Conservation (phyloP, 2,329 filamentous ascomycete species). For the Dothidotthia symphoricarpi region DNA sequence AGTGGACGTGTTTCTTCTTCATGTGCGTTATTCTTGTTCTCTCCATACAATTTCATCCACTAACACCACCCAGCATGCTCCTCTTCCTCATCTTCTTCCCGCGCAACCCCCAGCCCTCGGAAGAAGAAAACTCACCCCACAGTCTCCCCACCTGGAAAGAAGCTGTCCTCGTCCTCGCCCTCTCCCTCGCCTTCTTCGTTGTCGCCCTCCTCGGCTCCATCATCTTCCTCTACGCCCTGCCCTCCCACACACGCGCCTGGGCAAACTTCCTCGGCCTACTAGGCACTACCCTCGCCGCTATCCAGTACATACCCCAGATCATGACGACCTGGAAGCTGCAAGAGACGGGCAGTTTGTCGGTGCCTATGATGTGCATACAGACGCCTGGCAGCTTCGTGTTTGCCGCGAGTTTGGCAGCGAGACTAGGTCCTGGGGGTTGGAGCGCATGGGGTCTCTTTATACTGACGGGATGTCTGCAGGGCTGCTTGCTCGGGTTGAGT, state of each 20-base stretch:
- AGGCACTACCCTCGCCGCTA: slow-evolving; percentile 71
- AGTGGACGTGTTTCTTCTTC: slow-evolving; percentile 87
- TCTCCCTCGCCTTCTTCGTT: slow-evolving; percentile 76
- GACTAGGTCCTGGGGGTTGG: slow-evolving; percentile 82
- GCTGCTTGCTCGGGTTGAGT: slow-evolving; percentile 74
- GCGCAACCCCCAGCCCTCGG: slow-evolving; percentile 34
- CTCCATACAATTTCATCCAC: not conserved
- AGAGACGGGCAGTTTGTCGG: slow-evolving; percentile 85
- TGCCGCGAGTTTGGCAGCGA: slow-evolving; percentile 75
- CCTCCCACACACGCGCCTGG: slow-evolving; percentile 68
- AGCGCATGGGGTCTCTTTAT: slow-evolving; percentile 93
- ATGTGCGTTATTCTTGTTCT: slow-evolving; percentile 61
- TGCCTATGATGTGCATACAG: slow-evolving; percentile 98
- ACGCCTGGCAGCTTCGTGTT: slow-evolving; percentile 91
- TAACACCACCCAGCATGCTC: slow-evolving; percentile 62
- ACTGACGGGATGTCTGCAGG: slow-evolving; percentile 82
- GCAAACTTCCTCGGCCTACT: slow-evolving; percentile 82
- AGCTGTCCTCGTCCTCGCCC: slow-evolving; percentile 69
- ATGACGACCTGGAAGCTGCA: slow-evolving; percentile 84
- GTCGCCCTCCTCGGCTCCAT: slow-evolving; percentile 63
- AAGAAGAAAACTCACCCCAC: slow-evolving; percentile 18
- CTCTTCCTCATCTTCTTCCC: slow-evolving; percentile 93
- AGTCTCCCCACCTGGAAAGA: slow-evolving; percentile 65
- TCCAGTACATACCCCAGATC: slow-evolving; percentile 96
- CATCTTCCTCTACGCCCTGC: slow-evolving; percentile 64